These are phyloP conservation scores for Coniella lustricola DNA, from an alignment of 2,329 filamentous ascomycete genomes.

Conservation along the genomic window DNA sequence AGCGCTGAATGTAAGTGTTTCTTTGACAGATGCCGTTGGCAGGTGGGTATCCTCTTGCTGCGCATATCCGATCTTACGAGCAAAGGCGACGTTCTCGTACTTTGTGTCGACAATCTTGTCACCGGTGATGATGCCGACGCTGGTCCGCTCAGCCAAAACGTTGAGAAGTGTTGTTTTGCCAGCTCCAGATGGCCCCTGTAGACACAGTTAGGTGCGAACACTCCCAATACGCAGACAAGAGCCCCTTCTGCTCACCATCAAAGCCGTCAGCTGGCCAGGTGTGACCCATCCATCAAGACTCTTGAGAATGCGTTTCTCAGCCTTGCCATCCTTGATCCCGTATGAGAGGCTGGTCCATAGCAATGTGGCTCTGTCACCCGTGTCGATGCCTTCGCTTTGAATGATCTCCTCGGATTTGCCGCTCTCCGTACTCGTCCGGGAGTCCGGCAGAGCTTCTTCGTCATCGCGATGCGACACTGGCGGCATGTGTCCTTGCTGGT, in stretches of 20 bases:
- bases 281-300: slow-evolving; percentile 80
- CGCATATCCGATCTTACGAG: slow-evolving; percentile 72
- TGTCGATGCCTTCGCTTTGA: too few relatives aligned
- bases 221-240: too few relatives aligned
- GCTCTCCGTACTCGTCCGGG: too few relatives aligned
- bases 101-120: slow-evolving; percentile 71
- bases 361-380: slow-evolving; percentile 62
- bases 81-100: slow-evolving; percentile 65
- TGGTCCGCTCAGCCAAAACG: slow-evolving; percentile 72
- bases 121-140: slow-evolving; percentile 67
- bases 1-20: slow-evolving; percentile 69
- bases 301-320: slow-evolving; percentile 63
- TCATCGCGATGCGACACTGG: too few relatives aligned
- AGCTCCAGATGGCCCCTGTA: slow-evolving; percentile 71
- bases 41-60: slow-evolving; percentile 78
- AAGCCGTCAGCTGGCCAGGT: slow-evolving; percentile 67
- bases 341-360: slow-evolving; percentile 65
- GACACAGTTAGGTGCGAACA: too few relatives aligned
- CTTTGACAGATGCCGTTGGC: slow-evolving; percentile 64
- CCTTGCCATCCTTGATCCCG: slow-evolving; percentile 39
- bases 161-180: slow-evolving; percentile 84
- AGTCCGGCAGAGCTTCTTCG: too few relatives aligned
- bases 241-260: too few relatives aligned
- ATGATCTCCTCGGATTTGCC: too few relatives aligned
- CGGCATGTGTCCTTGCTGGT: not conserved